Percentiles rank a stretch among this genome's conserved stretches.
Evolutionary conservation across 306 rosid genomes (phyloP).

Genomic region (Fragaria iinumae): DNA sequence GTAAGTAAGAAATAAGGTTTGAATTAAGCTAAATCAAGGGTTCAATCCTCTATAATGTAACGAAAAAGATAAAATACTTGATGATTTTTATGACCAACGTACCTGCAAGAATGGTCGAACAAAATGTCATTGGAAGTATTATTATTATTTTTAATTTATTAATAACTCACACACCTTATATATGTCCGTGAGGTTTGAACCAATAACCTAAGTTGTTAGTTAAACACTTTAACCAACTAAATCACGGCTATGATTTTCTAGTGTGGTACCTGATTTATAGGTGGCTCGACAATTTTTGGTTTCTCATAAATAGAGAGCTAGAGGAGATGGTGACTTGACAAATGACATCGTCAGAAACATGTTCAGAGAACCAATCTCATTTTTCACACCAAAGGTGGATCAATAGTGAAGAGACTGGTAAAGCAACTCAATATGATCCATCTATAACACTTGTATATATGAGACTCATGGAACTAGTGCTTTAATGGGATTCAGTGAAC

Average conservation of each 20-base stretch:
- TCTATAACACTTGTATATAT: background rate
- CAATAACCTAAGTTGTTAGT: too few relatives aligned
- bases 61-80: too few relatives aligned
- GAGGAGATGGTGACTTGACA: background rate
- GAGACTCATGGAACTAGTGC: background rate
- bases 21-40: too few relatives aligned
- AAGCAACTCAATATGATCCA: background rate
- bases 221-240: too few relatives aligned
- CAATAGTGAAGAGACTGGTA: background rate
- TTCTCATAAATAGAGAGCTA: background rate
- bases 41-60: too few relatives aligned
- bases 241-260: background rate
- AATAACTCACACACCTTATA: too few relatives aligned
- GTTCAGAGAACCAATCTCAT: background rate
- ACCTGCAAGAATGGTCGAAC: background rate
- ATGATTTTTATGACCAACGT: too few relatives aligned
- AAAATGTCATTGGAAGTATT: background rate
- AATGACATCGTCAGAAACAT: too few relatives aligned
- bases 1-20: too few relatives aligned
- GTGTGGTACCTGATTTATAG: background rate
- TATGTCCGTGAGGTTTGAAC: too few relatives aligned
- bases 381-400: background rate
- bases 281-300: constrained; percentile 1
- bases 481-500: background rate
- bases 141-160: too few relatives aligned